Base-by-base conservation (phyloP, 306 rosid genomes). In the Castanospermum australe region DNA sequence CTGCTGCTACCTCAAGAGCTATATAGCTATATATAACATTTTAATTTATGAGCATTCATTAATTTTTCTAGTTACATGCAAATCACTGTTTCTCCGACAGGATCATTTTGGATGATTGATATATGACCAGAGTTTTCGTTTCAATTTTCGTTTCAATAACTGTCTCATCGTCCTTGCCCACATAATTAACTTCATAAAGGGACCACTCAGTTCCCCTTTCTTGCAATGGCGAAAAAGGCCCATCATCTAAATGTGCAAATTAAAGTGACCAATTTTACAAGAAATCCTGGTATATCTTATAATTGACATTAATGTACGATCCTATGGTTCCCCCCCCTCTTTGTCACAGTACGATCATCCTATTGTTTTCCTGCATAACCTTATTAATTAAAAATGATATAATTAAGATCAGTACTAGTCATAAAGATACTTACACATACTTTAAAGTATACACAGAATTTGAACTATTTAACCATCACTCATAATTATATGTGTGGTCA, bases 151-250 rank as follows among this genome's bases (percentile, higher is more conserved):
- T 15, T 80, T 39, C 78, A 51, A 76, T 39, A 70, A 82, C 79
- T 67, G 84, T 83, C 85, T 59, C 84, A 65, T 88, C 75, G 33
- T 55, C 38, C 48, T 17, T 76, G 87, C 87, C 87, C 88, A 84
- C 79, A 67, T 84, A 79, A n/a, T n/a, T 63, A 52, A 67, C 64
- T 67, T 30, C 41, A 25, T 2, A 8, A 44, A 1, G 77, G 78
- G 80, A 39, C 86, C 81, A 51, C 60, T 54, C 5, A 33, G 45
- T 33, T 56, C 48, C 68, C 62, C 64, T 81, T 72, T 82, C 77
- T 77, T 71, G 80, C 84, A 38, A 65, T 24, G 75, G 59, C 63
- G 82, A 87, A 81, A 81, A 70, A 66, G 88, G 79, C 84, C 67
- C 60, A 25, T 85, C 85, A 73, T 79, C 78, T 55, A 48, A 80